These are phyloP conservation scores for Artemisia annua DNA, from an alignment of 129 eudicot genomes.

Conservation along the genomic window DNA sequence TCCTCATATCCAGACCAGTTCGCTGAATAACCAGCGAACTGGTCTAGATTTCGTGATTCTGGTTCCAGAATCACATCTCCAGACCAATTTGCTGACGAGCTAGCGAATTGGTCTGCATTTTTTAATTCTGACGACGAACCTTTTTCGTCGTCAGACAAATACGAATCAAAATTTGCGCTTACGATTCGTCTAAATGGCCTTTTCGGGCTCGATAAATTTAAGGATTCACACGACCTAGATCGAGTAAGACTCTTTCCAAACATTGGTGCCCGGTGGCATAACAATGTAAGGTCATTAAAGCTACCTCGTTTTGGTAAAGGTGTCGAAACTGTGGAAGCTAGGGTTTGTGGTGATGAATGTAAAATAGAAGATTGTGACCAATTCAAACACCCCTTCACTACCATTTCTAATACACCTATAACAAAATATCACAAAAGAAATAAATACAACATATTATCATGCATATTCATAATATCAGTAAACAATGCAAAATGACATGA, in stretches of 20 bases:
- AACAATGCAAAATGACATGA: constrained; percentile 2
- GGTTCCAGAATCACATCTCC: constrained; percentile 12
- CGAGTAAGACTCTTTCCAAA: constrained; percentile 47
- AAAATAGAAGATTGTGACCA: constrained; percentile 52
- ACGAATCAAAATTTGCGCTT: constrained; percentile 63
- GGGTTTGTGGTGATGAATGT: constrained; percentile 44
- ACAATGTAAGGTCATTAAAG: constrained; percentile 37
- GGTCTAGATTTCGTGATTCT: background rate
- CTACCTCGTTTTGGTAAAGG: constrained; percentile 45
- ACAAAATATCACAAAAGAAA: background rate
- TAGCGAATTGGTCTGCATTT: background rate
- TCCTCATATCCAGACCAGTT: constrained; percentile 33
- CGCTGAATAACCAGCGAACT: constrained; percentile 17
- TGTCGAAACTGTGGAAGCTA: constrained; percentile 50
- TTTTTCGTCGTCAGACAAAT: constrained; percentile 36
- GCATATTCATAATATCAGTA: background rate
- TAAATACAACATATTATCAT: background rate
- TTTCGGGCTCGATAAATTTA: constrained; percentile 8
- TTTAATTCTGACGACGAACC: constrained; percentile 5
- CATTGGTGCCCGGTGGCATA: constrained; percentile 37
- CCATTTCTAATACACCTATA: constrained; percentile 30
- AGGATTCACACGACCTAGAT: constrained; percentile 48
- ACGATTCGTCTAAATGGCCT: constrained; percentile 37
- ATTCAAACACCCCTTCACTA: constrained; percentile 53
- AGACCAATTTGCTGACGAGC: constrained; percentile 33